Evolutionary conservation across 2,329 filamentous ascomycete genomes (phyloP).

Genomic region (Septoria petroselini): DNA sequence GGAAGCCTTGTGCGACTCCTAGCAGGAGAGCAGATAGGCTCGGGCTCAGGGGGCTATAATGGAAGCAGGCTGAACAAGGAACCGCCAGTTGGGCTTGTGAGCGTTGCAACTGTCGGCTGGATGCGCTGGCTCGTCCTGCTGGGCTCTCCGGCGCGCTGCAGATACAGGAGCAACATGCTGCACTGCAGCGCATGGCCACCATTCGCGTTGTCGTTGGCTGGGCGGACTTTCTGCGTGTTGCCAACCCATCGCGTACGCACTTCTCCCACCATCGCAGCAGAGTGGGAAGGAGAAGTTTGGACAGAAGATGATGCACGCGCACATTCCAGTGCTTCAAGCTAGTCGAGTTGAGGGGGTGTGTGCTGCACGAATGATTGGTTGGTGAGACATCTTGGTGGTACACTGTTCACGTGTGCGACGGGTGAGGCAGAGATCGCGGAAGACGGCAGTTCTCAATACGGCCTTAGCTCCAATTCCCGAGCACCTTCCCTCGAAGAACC

Average conservation of each 20-base stretch:
- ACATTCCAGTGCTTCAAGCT: slow-evolving; percentile 8
- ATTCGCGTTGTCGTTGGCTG: slow-evolving; percentile 4
- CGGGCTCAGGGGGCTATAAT: slow-evolving; percentile 26
- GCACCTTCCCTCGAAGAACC: background rate
- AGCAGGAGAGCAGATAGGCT: slow-evolving; percentile 27
- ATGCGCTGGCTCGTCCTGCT: slow-evolving; percentile 19
- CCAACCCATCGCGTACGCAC: too few relatives aligned
- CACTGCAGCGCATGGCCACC: slow-evolving; percentile 7
- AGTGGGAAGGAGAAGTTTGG: background rate
- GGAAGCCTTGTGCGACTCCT: slow-evolving; percentile 25
- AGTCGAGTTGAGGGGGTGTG: background rate
- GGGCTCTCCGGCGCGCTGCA: background rate
- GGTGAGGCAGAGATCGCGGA: background rate
- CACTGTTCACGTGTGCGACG: slow-evolving; percentile 3
- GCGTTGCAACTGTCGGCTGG: slow-evolving; percentile 17
- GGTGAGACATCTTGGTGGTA: background rate
- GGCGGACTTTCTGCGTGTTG: slow-evolving; percentile 1
- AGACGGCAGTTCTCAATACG: too few relatives aligned
- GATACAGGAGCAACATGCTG: too few relatives aligned
- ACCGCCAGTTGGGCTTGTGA: slow-evolving; percentile 17
- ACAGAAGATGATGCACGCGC: slow-evolving; percentile 2
- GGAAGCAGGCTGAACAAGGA: slow-evolving; percentile 19
- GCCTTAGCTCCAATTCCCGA: too few relatives aligned
- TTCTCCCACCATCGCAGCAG: background rate
- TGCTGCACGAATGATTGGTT: background rate